Percentiles rank a stretch among this genome's conserved stretches.
Evolutionary conservation across 805 yeast species (phyloP).

Genomic region (Wickerhamomyces rabaulensis): DNA sequence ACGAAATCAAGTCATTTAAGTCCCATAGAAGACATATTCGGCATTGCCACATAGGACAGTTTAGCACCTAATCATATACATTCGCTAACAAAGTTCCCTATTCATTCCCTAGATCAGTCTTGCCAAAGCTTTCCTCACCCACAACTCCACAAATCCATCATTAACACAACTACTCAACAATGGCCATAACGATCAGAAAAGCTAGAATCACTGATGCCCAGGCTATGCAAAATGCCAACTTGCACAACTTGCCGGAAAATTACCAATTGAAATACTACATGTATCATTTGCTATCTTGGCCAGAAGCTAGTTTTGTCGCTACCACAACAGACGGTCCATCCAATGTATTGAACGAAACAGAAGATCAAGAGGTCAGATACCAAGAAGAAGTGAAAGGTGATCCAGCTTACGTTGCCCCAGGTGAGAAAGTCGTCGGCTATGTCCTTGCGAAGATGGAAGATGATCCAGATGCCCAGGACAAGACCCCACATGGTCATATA

Average conservation of each 20-base stretch:
- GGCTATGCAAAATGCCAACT: constrained; percentile 93
- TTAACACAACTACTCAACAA: constrained; percentile 19
- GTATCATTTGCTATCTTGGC: constrained; percentile 95
- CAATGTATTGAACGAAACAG: constrained; percentile 6
- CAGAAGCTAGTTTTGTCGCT: constrained; percentile 95
- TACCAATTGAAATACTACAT: constrained; percentile 88
- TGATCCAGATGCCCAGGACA: constrained; percentile 71
- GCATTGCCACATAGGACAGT: neutral
- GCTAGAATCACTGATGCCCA: constrained; percentile 85
- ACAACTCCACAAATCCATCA: no score
- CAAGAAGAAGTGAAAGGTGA: constrained; percentile 40
- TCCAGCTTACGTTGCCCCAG: constrained; percentile 56
- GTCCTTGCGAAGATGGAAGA: constrained; percentile 96
- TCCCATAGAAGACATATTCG: no score
- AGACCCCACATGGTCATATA: constrained; percentile 82
- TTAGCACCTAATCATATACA: neutral
- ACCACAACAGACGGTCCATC: constrained; percentile 54
- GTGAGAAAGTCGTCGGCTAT: constrained; percentile 90
- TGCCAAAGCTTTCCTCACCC: no score
- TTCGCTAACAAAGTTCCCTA: neutral
- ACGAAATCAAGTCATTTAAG: neutral
- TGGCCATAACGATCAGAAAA: constrained; percentile 84
- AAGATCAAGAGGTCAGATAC: constrained; percentile 18
- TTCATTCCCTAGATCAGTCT: no score
- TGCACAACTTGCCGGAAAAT: constrained; percentile 91